These are phyloP conservation scores for Tuber brumale DNA, from an alignment of 495 filamentous ascomycete genomes.

Conservation along the genomic window DNA sequence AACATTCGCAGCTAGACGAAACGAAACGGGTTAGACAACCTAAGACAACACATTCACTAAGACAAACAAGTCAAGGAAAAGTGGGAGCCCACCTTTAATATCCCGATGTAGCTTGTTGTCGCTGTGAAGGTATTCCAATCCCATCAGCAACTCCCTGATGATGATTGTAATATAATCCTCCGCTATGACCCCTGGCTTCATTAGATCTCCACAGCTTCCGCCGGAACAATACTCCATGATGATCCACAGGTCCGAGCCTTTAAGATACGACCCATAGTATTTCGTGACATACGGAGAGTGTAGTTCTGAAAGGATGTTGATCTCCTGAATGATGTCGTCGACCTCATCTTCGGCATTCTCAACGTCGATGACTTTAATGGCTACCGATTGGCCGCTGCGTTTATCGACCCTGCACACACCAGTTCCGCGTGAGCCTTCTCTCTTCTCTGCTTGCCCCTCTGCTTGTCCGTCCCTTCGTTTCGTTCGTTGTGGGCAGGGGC, in stretches of 20 bases:
- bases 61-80: slow-evolving; percentile 7
- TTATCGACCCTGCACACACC: slow-evolving; percentile 27
- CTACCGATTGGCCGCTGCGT: slow-evolving; percentile 28
- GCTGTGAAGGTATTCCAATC: slow-evolving; percentile 85
- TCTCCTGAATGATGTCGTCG: slow-evolving; percentile 95
- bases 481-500: slow-evolving; percentile 51
- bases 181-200: slow-evolving; percentile 85
- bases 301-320: slow-evolving; percentile 89
- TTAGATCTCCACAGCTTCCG: slow-evolving; percentile 87
- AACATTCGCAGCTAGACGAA: slow-evolving; percentile 66
- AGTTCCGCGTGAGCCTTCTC: slow-evolving; percentile 14
- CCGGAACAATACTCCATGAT: slow-evolving; percentile 97
- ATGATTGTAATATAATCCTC: slow-evolving; percentile 93
- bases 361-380: slow-evolving; percentile 75
- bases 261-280: slow-evolving; percentile 90
- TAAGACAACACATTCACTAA: slow-evolving; percentile 8
- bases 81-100: slow-evolving; percentile 57
- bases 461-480: slow-evolving; percentile 83
- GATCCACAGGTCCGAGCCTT: slow-evolving; percentile 95
- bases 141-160: slow-evolving; percentile 80
- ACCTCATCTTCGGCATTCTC: slow-evolving; percentile 98
- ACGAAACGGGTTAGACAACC: neutral
- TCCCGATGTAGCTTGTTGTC: slow-evolving; percentile 97
- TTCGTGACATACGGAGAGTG: slow-evolving; percentile 88
- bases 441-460: slow-evolving; percentile 44